These are phyloP conservation scores for Boletus sp. DNA, from an alignment of 1,284 basidiomycete genomes.

Conservation along the genomic window DNA sequence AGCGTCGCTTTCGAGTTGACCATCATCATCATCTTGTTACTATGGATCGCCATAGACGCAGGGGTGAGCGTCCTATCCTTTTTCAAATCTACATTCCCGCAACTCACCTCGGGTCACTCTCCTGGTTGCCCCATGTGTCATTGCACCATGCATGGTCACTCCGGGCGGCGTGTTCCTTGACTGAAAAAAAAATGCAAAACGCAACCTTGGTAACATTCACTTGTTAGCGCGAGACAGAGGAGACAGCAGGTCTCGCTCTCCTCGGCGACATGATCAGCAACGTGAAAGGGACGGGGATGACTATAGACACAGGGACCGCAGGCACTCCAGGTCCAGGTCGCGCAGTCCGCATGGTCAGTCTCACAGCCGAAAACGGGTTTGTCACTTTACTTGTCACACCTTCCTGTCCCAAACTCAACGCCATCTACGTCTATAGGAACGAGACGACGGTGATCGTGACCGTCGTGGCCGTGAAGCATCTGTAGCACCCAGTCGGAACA, in stretches of 20 bases:
- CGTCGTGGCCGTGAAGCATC: constrained; percentile 4
- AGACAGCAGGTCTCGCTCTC: constrained; percentile 33
- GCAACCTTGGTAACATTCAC: constrained; percentile 2
- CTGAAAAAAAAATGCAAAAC: constrained; percentile 14
- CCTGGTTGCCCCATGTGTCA: constrained; percentile 30
- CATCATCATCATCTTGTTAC: not conserved
- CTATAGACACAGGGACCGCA: constrained; percentile 13
- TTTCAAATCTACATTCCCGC: not conserved
- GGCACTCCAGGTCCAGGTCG: constrained; percentile 29
- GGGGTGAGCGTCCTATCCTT: constrained; percentile 31
- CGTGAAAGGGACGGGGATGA: constrained; percentile 17
- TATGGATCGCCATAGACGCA: constrained; percentile 25
- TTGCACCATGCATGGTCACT: constrained; percentile 14
- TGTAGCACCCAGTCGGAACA: constrained; percentile 9
- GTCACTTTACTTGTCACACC: not conserved
- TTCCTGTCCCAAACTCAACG: not conserved
- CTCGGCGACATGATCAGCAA: constrained; percentile 15
- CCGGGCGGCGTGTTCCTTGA: constrained; percentile 22
- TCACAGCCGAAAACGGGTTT: constrained; percentile 20
- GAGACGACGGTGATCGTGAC: constrained; percentile 5
- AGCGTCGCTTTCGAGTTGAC: too few species aligned
- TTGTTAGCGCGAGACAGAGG: constrained; percentile 23
- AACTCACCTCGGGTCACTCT: constrained; percentile 29
- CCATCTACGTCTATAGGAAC: constrained; percentile 8
- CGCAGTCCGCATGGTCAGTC: constrained; percentile 22